These are phyloP conservation scores for Aspergillus fischeri DNA, from an alignment of 2,329 filamentous ascomycete species.

Conservation along the genomic window DNA sequence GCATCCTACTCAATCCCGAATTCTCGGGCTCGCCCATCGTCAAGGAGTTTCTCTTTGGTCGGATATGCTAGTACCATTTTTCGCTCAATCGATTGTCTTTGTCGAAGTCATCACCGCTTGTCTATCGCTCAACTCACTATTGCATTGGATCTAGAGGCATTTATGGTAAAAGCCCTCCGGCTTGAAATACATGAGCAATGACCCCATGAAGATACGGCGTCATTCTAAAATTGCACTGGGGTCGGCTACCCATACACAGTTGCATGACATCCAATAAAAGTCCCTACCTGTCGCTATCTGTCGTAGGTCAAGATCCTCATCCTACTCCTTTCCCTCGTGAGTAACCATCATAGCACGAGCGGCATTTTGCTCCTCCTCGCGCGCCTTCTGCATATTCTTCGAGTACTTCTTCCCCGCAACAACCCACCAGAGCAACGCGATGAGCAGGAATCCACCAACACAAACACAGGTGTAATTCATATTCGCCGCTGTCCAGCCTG, in stretches of 20 bases:
- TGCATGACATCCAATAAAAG: not conserved
- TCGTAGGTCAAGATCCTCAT: not conserved
- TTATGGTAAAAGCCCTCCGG: too few species aligned
- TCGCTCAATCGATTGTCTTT: not conserved
- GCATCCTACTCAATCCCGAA: constrained; percentile 86
- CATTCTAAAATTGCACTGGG: not conserved
- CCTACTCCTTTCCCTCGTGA: constrained; percentile 3
- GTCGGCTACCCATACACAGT: too few species aligned
- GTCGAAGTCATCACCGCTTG: not conserved
- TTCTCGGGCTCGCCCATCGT: constrained; percentile 87
- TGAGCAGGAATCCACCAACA: constrained; percentile 39
- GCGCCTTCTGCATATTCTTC: constrained; percentile 33
- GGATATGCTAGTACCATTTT: constrained; percentile 20
- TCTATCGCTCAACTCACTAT: not conserved
- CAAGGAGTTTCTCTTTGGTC: constrained; percentile 78
- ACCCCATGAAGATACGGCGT: not conserved
- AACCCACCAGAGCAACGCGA: constrained; percentile 43
- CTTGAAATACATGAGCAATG: not conserved
- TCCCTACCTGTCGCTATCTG: not conserved
- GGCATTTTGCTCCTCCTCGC: constrained; percentile 56
- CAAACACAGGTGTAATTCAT: constrained; percentile 51
- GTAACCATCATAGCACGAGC: constrained; percentile 12
- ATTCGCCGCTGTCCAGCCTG: constrained; percentile 24
- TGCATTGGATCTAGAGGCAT: not conserved
- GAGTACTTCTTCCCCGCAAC: constrained; percentile 39